Percentiles rank a stretch among this genome's conserved stretches.
Conservation (phyloP, 345 rosid species). For the Gossypium thurberi region DNA sequence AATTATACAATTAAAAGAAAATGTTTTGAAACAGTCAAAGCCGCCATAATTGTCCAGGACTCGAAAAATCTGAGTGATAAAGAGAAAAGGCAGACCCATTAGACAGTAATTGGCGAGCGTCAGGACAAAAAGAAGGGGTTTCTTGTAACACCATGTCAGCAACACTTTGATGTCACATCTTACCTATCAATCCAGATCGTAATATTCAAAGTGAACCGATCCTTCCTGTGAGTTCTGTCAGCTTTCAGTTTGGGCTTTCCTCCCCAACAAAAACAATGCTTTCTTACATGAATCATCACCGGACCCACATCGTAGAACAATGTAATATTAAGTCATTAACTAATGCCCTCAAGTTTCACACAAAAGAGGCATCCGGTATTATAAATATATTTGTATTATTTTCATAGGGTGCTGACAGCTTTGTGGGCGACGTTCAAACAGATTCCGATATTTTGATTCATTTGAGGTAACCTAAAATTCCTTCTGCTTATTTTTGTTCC, state of each 20-base stretch:
- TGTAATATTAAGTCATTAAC: not conserved
- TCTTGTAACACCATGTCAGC: too few relatives aligned
- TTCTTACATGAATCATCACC: not conserved
- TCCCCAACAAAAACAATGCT: not conserved
- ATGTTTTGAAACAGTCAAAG: too few relatives aligned
- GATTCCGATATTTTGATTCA: not conserved
- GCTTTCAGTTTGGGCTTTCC: not conserved
- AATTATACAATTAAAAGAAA: too few relatives aligned
- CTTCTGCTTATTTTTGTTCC: not conserved
- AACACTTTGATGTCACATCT: too few relatives aligned
- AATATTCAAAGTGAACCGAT: too few relatives aligned
- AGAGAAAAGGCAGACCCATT: too few relatives aligned
- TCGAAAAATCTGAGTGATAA: too few relatives aligned
- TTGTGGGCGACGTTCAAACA: not conserved
- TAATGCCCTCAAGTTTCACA: not conserved
- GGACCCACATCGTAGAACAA: not conserved
- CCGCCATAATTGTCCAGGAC: too few relatives aligned
- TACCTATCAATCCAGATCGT: too few relatives aligned
- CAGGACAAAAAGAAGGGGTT: too few relatives aligned
- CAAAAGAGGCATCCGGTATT: not conserved
- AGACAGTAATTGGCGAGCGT: too few relatives aligned
- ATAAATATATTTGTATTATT: not conserved
- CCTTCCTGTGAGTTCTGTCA: conserved; percentile 15
- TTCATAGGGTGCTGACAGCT: not conserved
- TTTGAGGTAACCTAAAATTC: not conserved